Base-by-base conservation (phyloP, 2,329 filamentous ascomycete genomes). In the Fusarium armeniacum region DNA sequence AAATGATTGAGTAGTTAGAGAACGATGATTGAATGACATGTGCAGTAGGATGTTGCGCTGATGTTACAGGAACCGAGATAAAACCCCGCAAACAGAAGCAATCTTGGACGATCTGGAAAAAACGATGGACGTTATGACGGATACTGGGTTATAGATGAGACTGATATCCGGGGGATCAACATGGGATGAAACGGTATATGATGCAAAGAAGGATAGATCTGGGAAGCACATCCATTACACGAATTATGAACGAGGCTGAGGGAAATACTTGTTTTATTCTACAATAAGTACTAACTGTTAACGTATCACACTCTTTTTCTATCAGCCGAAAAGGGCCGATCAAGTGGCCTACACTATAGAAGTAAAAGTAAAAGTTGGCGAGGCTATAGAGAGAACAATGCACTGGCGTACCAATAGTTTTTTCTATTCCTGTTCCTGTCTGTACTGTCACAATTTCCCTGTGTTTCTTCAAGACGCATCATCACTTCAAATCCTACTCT, bases 141-240 rank as follows among this genome's bases (percentile, higher is more conserved):
- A 58, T 28, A 58, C 53, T 30, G 52, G 56, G 20, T 50, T 58
- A 46, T 56, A 49, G 49, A 58, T 60, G 47, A 35, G 47, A n/a
- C 24, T 58, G 45, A 49, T 45, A 56, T 54, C 62, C 47, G 47
- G 62, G 62, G 62, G 62, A 70, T 70, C 58, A 61, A 47, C 57
- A 33, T 38, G 40, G 40, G 66, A 70, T 70, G 67, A 70, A 67
- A 70, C 67, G 57, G 32, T 54, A 55, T 33, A 64, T 70, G 67
- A 70, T 67, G 67, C 62, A 70, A 70, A 59, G 54, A 54, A 26
- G 41, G 50, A 70, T 62, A 59, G 67, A 67, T 70, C 67, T 67
- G 38, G 58, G 58, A 43, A 30, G 26, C 43, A 46, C 60, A 55
- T 52, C 35, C 28, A 56, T 63, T 38, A 63, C 33, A 62, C 52